Evolutionary conservation across 192 early-diverging fungal genomes (phyloP), one percentile per base, ranked within the genome.

Genomic region (Podila horticola): DNA sequence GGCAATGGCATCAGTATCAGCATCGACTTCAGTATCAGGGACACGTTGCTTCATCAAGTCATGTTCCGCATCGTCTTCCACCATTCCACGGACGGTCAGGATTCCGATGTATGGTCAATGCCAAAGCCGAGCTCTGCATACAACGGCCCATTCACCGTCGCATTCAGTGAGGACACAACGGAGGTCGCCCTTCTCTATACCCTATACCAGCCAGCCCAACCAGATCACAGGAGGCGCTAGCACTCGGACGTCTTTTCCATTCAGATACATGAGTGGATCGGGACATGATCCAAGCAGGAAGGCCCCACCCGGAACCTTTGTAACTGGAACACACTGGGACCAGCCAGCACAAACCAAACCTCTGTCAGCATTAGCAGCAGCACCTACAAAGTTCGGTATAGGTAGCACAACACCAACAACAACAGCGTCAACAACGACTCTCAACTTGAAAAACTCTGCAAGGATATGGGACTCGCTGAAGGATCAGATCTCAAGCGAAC

Each of bases 401-500:
- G 17, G 10, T 0, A 26, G 6, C 20, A 24, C 52, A 55, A 11
- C 22, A 45, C 59, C 64, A 22, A 36, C 64, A 5, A 19, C 55
- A 7, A 61, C 26, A 50, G 13, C 65, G 4, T 22, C 66, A 62
- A 26, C 12, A 24, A 30, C 64, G 6, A 9, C 33, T 17, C 26
- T 50, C 33, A 31, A 41, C 41, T 9, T 31, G 50, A 41, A 24
- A 29, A 61, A 22, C 17, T 58, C 41, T 8, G 30, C 74, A 12
- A 62, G 49, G 28, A 38, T 52, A 26, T 79, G 75, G 75, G 69
- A 79, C 36, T 20, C 51, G 19, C 6, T 71, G 20, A 71, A 71
- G 36, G 69, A 66, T 12, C 45, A 19, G 12, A 50, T 30, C 4
- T 26, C 66, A 13, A 28, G 57, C 22, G 66, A 71, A 0, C 59